Base-by-base conservation (phyloP, 2,329 filamentous ascomycete species). In the Aspergillus sp. region DNA sequence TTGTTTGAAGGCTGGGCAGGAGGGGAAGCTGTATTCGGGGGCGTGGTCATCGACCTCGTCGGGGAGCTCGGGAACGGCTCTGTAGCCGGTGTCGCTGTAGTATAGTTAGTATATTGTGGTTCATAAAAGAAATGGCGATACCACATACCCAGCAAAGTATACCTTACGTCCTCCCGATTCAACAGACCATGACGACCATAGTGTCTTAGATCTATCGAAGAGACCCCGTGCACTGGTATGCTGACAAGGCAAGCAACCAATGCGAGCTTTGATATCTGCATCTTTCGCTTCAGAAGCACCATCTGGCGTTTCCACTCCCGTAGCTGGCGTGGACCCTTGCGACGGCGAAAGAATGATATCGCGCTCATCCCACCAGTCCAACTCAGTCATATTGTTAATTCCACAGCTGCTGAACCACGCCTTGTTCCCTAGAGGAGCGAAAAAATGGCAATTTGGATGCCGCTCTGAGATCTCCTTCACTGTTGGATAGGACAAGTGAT, bases 351-450 rank as follows among this genome's bases (percentile, higher is more conserved):
- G 69, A 0, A 73, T 81, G n/a, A 95, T 67, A 43, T 91, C 83
- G 5, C 82, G 78, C 53, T 88, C 84, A 57, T 95, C 84, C 91
- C 91, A 96, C 91, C 91, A 96, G 69, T 97, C 91, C 60, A 96
- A 68, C 71, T 96, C 90, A 0, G 88, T 94, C 39, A 91, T 84
- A 50, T 89, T 87, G 1, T 78, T 54, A 46, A 95, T 80, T 1
- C 88, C 88, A 22, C 75, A 76, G 3, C 75, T 71, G 42, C 75
- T 73, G 66, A 97, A 95, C 90, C 90, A 96, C 43, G 79, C 73
- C 67, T 86, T 87, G 49, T 95, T 81, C 2, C 89, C 89, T 3
- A 95, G 69, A 0, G 89, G 88, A 19, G 90, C 90, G 54, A 95
- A 93, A 71, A 93, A 96, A 54, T 94, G 88, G 37, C 82, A 89